Percentiles rank a stretch among this genome's conserved stretches.
These are phyloP conservation scores for Backusella luteola DNA, from an alignment of 192 early-diverging fungal species.

Conservation along the genomic window DNA sequence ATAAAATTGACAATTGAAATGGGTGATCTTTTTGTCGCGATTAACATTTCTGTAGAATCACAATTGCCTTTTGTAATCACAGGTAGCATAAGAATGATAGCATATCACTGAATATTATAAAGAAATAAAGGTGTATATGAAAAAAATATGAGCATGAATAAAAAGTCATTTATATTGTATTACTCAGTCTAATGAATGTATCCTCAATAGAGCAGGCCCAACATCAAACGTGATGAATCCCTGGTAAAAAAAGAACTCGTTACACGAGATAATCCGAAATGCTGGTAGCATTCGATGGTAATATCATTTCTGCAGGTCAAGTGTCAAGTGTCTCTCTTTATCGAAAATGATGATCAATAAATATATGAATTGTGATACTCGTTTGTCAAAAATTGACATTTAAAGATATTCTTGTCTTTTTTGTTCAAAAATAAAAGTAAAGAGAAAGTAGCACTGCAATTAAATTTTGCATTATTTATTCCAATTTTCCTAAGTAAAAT, in stretches of 20 bases:
- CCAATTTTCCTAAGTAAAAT: too few species aligned
- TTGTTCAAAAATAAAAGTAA: not conserved
- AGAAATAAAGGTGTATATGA: too few species aligned
- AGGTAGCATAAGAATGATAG: not conserved
- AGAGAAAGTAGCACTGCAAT: not conserved
- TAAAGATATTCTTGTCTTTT: not conserved
- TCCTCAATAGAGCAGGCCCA: not conserved
- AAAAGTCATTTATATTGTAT: not conserved
- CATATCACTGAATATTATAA: too few species aligned
- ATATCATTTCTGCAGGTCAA: not conserved
- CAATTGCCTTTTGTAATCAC: not conserved
- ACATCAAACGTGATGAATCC: not conserved
- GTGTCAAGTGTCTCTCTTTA: not conserved
- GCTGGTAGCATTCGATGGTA: not conserved
- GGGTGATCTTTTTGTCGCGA: not conserved
- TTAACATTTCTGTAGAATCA: not conserved
- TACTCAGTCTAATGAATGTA: not conserved
- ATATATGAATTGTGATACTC: not conserved
- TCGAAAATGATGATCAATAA: not conserved
- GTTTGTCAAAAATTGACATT: conserved; percentile 8
- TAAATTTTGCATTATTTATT: not conserved
- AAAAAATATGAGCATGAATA: too few species aligned
- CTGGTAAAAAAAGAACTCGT: not conserved
- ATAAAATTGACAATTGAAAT: not conserved
- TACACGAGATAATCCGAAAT: not conserved